Conservation (phyloP, 495 filamentous ascomycete genomes). For the Aspergillus incahuasiensis region DNA sequence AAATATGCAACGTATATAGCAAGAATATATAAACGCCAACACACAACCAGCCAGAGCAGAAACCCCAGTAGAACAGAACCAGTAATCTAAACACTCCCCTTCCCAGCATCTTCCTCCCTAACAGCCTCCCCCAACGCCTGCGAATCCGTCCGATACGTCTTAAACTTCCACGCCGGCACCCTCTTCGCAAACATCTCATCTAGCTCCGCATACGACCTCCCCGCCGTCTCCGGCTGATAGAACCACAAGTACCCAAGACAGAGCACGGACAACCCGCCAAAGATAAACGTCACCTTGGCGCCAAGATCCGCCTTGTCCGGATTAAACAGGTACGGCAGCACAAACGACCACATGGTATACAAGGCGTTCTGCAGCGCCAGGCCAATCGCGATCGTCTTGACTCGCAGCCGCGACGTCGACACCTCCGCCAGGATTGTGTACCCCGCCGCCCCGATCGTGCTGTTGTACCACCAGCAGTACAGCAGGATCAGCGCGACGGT, state of each 20-base stretch:
- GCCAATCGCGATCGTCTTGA: slow-evolving; percentile 9
- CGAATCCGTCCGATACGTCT: slow-evolving; percentile 3
- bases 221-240: slow-evolving; percentile 8
- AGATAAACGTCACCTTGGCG: slow-evolving; percentile 9
- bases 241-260: slow-evolving; percentile 9
- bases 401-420: background rate
- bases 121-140: background rate
- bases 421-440: slow-evolving; percentile 10
- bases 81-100: background rate
- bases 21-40: background rate
- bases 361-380: slow-evolving; percentile 5
- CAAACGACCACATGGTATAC: slow-evolving; percentile 11
- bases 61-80: background rate
- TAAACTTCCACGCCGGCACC: slow-evolving; percentile 8
- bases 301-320: slow-evolving; percentile 10
- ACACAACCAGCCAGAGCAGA: background rate
- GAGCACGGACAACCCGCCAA: slow-evolving; percentile 5
- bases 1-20: background rate
- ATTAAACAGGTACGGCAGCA: slow-evolving; percentile 10
- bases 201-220: background rate
- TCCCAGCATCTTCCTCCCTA: background rate
- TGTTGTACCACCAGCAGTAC: slow-evolving; percentile 11
- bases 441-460: slow-evolving; percentile 5
- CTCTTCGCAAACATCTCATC: slow-evolving; percentile 12
- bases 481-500: slow-evolving; percentile 9